Conservation (phyloP, 1,284 basidiomycete species). For the Moesziomyces antarcticus region DNA sequence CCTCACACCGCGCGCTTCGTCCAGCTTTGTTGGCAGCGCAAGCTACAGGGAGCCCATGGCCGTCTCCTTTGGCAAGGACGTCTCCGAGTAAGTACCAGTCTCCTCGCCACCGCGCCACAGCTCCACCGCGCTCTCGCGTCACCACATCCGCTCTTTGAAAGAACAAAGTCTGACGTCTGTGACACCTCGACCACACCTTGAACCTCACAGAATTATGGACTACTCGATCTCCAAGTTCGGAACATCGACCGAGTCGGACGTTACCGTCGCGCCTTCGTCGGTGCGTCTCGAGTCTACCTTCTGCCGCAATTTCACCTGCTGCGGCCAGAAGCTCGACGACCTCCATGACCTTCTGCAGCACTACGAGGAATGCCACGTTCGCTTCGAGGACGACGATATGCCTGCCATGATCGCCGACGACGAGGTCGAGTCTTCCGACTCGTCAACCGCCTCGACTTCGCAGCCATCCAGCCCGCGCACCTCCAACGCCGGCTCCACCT, state of each 20-base stretch:
- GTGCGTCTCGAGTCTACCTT: constrained; percentile 65
- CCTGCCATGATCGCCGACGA: constrained; percentile 60
- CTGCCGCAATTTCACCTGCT: constrained; percentile 67
- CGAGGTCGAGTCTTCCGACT: constrained; percentile 54
- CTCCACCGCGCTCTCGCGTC: not conserved
- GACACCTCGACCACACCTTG: not conserved
- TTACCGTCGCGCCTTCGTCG: constrained; percentile 61
- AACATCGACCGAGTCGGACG: constrained; percentile 63
- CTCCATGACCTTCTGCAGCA: constrained; percentile 67
- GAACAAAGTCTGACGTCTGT: not conserved
- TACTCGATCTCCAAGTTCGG: constrained; percentile 63
- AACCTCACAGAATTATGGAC: constrained; percentile 59
- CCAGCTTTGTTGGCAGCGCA: constrained; percentile 53
- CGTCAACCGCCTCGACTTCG: constrained; percentile 52
- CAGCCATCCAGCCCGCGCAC: constrained; percentile 59
- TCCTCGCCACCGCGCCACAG: constrained; percentile 1
- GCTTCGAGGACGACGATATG: constrained; percentile 66
- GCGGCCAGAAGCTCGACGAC: constrained; percentile 63
- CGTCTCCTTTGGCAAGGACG: constrained; percentile 62
- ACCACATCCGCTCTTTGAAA: not conserved
- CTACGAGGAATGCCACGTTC: constrained; percentile 67
- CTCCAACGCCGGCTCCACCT: constrained; percentile 34
- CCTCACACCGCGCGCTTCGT: constrained; percentile 41
- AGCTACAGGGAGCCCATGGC: constrained; percentile 64
- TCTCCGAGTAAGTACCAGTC: constrained; percentile 58